Percentiles rank a stretch among this genome's conserved stretches.
Evolutionary conservation across 2,329 filamentous ascomycete species (phyloP).

Genomic region (Botrytis tulipae): DNA sequence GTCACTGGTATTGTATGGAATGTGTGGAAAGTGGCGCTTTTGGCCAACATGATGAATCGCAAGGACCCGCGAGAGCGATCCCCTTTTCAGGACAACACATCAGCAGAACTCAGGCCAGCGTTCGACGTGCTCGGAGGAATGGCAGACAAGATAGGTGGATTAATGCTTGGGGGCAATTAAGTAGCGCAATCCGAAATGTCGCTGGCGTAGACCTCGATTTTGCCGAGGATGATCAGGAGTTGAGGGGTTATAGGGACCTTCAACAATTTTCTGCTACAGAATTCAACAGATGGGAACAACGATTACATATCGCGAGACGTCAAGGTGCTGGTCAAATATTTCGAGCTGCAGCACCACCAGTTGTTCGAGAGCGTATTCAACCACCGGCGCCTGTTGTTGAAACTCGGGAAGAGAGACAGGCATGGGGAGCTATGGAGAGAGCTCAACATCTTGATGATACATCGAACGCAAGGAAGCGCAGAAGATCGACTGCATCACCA

Average conservation of each 20-base stretch:
- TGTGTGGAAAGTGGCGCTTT: conserved; percentile 51
- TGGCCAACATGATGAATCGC: background rate
- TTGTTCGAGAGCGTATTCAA: conserved; percentile 47
- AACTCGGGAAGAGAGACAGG: conserved; percentile 69
- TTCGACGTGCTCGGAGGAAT: conserved; percentile 51
- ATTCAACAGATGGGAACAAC: conserved; percentile 74
- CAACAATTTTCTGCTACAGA: conserved; percentile 55
- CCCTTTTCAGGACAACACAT: conserved; percentile 21
- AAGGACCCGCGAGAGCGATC: conserved; percentile 5
- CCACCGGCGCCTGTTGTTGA: conserved; percentile 63
- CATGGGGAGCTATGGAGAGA: conserved; percentile 89
- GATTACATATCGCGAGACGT: conserved; percentile 76
- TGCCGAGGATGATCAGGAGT: conserved; percentile 66
- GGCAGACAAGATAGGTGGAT: conserved; percentile 84
- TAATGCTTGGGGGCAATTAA: conserved; percentile 72
- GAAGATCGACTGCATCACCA: conserved; percentile 69
- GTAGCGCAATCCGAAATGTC: conserved; percentile 61
- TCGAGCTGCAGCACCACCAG: conserved; percentile 62
- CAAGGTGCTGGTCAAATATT: conserved; percentile 75
- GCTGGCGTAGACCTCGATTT: conserved; percentile 79
- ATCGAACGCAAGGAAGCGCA: conserved; percentile 62
- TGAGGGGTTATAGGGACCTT: conserved; percentile 54
- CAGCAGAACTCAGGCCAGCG: conserved; percentile 56
- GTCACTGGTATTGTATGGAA: conserved; percentile 88
- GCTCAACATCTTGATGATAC: conserved; percentile 66